phyloP scores from a whole-genome alignment of 306 rosid species.

The Cucurbita maxima region DNA sequence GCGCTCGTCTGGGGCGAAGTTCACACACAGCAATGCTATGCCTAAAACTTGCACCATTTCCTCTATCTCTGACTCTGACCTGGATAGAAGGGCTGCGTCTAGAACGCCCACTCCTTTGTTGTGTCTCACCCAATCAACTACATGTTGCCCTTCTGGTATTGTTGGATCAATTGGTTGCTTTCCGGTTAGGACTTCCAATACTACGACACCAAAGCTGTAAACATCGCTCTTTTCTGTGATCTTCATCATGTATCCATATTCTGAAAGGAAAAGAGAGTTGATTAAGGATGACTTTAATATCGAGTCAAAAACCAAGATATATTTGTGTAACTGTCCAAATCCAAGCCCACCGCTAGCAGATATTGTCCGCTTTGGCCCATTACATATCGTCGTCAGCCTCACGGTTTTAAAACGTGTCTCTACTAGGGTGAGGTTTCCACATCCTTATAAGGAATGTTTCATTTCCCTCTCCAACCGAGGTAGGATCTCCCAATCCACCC shows the following conservation, averaged over 20 bases:
- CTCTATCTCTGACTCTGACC: slow-evolving; percentile 48
- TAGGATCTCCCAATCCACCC: no score
- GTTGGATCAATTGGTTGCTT: slow-evolving; percentile 88
- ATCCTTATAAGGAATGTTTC: no score
- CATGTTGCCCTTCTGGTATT: slow-evolving; percentile 73
- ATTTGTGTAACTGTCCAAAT: neutral
- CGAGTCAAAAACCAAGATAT: neutral
- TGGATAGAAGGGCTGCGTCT: slow-evolving; percentile 32
- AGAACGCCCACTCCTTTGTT: slow-evolving; percentile 27
- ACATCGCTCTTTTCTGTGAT: slow-evolving; percentile 90
- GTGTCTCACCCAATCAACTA: slow-evolving; percentile 74
- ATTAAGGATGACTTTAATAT: neutral
- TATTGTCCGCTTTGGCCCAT: no score
- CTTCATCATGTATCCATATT: slow-evolving; percentile 83
- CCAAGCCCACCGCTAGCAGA: no score
- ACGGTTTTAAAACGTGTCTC: no score
- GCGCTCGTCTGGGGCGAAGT: slow-evolving; percentile 48
- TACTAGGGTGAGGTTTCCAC: no score
- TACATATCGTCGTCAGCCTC: no score
- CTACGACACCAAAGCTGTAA: slow-evolving; percentile 73
- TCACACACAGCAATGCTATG: slow-evolving; percentile 74
- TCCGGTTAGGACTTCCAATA: slow-evolving; percentile 65
- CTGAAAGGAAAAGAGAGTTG: slow-evolving; percentile 16
- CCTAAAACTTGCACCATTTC: slow-evolving; percentile 68
- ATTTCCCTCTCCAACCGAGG: no score